Evolutionary conservation across 257 asterid genomes (phyloP).

Genomic region (Nicotiana paniculata): DNA sequence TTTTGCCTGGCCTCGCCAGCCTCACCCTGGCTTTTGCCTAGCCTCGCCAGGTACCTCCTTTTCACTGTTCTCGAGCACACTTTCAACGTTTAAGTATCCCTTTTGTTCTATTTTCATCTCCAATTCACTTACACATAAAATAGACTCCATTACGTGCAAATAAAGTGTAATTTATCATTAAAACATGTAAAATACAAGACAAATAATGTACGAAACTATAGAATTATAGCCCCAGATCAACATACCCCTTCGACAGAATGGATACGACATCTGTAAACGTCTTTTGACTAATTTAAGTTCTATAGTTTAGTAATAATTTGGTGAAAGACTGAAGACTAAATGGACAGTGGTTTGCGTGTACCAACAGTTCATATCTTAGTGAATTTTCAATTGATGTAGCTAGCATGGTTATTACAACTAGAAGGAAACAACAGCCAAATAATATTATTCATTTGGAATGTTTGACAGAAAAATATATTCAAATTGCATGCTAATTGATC

Average conservation of each 20-base stretch:
- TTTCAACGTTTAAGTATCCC: too few species aligned
- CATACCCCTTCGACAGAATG: slow-evolving; percentile 44
- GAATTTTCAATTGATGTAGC: neutral
- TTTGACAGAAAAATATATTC: neutral
- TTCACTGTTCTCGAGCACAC: too few species aligned
- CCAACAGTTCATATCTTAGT: neutral
- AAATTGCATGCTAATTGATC: neutral
- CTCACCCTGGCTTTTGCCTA: too few species aligned
- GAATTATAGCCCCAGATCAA: slow-evolving; percentile 25
- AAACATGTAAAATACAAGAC: too few species aligned
- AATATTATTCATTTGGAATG: neutral
- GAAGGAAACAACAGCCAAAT: neutral
- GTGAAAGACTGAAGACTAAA: neutral
- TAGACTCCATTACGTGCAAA: too few species aligned
- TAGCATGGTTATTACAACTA: neutral
- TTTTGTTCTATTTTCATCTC: too few species aligned
- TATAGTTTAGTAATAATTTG: neutral
- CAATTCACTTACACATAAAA: too few species aligned
- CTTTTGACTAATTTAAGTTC: neutral
- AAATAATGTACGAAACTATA: too few species aligned
- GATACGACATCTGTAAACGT: slow-evolving; percentile 19
- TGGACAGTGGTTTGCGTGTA: neutral
- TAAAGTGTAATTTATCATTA: too few species aligned
- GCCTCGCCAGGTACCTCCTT: too few species aligned
- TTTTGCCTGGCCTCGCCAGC: too few species aligned